Conservation (phyloP, 2,329 filamentous ascomycete genomes). For the Monosporascus sp. region DNA sequence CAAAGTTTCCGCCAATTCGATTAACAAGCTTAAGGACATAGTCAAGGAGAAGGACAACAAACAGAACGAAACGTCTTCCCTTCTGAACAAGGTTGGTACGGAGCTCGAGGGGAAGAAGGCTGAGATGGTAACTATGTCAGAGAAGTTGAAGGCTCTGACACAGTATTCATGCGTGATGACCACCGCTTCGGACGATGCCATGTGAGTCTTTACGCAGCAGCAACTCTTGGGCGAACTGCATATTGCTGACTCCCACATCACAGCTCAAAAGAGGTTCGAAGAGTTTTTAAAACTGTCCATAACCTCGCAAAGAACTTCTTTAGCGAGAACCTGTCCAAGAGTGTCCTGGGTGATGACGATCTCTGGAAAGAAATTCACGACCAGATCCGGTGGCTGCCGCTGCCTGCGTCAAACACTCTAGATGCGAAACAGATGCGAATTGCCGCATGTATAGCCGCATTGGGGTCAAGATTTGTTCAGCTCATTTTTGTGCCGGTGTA, state of each 20-base stretch:
- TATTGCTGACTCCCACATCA: too few relatives aligned
- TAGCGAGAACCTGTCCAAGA: neutral
- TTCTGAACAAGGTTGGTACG: neutral
- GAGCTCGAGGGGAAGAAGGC: neutral
- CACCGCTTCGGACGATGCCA: neutral
- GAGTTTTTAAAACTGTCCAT: neutral
- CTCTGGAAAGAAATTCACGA: neutral
- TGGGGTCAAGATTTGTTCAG: neutral
- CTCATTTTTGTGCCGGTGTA: neutral
- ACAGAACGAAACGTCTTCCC: neutral
- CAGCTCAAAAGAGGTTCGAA: neutral
- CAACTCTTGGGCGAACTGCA: too few relatives aligned
- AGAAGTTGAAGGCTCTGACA: neutral
- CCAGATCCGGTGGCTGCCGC: neutral
- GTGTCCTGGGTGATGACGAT: neutral
- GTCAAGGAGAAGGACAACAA: neutral
- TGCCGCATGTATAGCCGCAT: neutral
- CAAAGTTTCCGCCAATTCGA: neutral
- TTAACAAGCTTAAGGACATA: neutral
- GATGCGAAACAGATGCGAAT: neutral
- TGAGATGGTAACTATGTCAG: neutral
- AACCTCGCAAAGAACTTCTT: neutral
- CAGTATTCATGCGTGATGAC: neutral
- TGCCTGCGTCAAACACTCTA: neutral
- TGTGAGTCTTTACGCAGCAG: neutral